These are phyloP conservation scores for Biscogniauxia marginata DNA, from an alignment of 2,329 filamentous ascomycete species.

Conservation along the genomic window DNA sequence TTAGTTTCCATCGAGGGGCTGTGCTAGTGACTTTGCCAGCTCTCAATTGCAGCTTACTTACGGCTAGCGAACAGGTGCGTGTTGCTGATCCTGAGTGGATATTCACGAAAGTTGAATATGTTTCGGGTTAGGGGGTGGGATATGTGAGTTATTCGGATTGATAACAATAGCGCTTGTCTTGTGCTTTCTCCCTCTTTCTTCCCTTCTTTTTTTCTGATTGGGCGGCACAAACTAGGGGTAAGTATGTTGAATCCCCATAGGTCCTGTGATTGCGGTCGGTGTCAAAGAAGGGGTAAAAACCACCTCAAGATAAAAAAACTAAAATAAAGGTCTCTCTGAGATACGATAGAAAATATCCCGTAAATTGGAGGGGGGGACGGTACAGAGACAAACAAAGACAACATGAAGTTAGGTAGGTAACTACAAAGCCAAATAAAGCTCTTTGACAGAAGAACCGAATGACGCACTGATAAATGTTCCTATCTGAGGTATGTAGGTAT, in stretches of 20 bases:
- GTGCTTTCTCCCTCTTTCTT: neutral
- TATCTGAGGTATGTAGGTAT: neutral
- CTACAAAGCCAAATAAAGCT: neutral
- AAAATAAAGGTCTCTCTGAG: neutral
- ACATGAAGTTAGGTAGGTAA: too few relatives aligned
- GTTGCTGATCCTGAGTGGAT: neutral
- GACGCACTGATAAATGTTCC: neutral
- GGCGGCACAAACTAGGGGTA: neutral
- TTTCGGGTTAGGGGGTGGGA: neutral
- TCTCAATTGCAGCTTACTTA: neutral
- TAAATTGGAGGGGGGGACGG: too few relatives aligned
- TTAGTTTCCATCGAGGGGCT: neutral
- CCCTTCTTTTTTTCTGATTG: neutral
- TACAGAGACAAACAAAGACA: neutral
- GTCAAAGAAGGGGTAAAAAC: neutral
- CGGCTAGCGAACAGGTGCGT: neutral
- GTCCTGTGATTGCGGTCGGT: neutral
- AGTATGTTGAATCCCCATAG: neutral
- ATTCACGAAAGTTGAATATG: neutral
- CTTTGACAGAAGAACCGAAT: neutral
- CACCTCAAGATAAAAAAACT: neutral
- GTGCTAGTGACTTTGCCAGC: neutral
- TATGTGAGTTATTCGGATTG: neutral
- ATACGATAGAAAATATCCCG: neutral
- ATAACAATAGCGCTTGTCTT: neutral